Evolutionary conservation across 2,329 filamentous ascomycete species (phyloP).

Genomic region (Claviceps arundinis): DNA sequence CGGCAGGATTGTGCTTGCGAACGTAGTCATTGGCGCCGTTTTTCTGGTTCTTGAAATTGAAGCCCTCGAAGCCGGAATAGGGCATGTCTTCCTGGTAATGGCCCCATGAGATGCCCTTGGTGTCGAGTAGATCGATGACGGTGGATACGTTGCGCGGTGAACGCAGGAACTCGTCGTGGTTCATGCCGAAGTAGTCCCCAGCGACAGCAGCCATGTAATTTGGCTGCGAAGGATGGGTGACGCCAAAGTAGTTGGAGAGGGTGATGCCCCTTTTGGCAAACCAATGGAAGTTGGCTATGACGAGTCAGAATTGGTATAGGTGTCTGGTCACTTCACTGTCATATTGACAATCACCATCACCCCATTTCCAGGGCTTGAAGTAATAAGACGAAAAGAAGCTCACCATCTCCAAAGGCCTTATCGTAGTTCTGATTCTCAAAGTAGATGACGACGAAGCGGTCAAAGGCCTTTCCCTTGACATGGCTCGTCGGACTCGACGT

Average conservation of each 20-base stretch:
- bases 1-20: slow-evolving; percentile 62
- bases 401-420: slow-evolving; percentile 48
- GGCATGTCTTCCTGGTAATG: slow-evolving; percentile 70
- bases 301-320: too few species aligned
- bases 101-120: slow-evolving; percentile 51
- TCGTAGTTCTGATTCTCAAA: slow-evolving; percentile 64
- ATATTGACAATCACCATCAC: too few species aligned
- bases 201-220: slow-evolving; percentile 59
- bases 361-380: background rate
- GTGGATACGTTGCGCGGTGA: slow-evolving; percentile 49
- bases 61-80: slow-evolving; percentile 58
- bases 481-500: slow-evolving; percentile 47
- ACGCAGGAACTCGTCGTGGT: slow-evolving; percentile 51
- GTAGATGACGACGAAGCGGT: slow-evolving; percentile 62
- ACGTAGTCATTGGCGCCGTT: slow-evolving; percentile 64
- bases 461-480: slow-evolving; percentile 58
- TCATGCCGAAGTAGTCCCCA: slow-evolving; percentile 62
- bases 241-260: slow-evolving; percentile 32
- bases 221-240: slow-evolving; percentile 62
- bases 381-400: slow-evolving; percentile 13
- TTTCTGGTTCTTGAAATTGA: slow-evolving; percentile 47
- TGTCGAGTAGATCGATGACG: slow-evolving; percentile 55
- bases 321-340: too few species aligned
- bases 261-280: slow-evolving; percentile 19
- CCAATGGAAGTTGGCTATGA: slow-evolving; percentile 15